Conservation (phyloP, 164 flowering plant genomes). For the Pachysandra terminalis region DNA sequence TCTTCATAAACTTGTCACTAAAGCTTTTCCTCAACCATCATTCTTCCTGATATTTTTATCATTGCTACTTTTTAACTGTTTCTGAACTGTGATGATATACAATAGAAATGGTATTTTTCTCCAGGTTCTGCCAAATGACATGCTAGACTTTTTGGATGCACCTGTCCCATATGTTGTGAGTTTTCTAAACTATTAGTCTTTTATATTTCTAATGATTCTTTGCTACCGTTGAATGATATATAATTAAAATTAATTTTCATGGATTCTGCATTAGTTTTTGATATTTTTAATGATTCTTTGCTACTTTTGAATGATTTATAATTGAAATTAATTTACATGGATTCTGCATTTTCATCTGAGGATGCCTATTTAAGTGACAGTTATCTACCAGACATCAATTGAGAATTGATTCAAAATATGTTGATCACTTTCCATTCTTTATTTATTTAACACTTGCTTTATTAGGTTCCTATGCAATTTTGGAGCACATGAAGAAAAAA, state of each 20-base stretch:
- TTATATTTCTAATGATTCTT: background rate
- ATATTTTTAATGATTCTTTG: background rate
- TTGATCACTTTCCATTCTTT: background rate
- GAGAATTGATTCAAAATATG: background rate
- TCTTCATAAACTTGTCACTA: background rate
- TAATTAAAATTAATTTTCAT: no score
- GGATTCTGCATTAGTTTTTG: background rate
- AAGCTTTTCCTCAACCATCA: background rate
- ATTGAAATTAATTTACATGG: no score
- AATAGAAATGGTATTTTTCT: conserved; percentile 3
- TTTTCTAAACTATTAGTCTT: conserved; percentile 10
- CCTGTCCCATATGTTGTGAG: conserved; percentile 98
- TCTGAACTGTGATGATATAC: background rate
- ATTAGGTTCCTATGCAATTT: no score
- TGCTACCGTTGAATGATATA: background rate
- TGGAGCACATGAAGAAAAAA: no score
- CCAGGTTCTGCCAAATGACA: conserved; percentile 97
- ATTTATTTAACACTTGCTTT: no score
- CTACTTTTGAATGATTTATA: no score
- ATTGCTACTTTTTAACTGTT: conserved; percentile 1
- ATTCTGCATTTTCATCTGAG: background rate
- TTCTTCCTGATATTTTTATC: background rate
- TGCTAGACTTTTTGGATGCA: conserved; percentile 98
- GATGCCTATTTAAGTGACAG: background rate
- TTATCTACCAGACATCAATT: background rate